A percentile compares a stretch with the other conserved stretches of the same genome.
Conservation (phyloP, 176 grass and related monocot species). For the Lolium multiflorum region DNA sequence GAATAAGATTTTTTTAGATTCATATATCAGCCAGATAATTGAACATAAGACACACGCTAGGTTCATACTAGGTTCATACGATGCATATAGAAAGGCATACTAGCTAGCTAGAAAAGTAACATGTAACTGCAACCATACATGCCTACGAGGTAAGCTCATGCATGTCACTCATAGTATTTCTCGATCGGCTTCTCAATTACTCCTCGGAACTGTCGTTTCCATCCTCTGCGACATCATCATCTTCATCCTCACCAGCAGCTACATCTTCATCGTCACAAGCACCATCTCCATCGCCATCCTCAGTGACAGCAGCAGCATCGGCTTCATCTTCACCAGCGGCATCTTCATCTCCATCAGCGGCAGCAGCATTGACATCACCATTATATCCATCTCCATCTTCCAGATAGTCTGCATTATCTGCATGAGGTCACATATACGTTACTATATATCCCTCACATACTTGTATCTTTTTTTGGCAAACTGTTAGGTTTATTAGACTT, state of each 20-base stretch:
- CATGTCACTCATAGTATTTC: not conserved
- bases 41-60: not conserved
- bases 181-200: not conserved
- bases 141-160: not conserved
- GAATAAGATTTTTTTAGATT: not conserved
- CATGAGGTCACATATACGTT: not conserved
- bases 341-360: constrained; percentile 7
- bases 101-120: not conserved
- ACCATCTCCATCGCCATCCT: not conserved
- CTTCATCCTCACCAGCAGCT: not conserved
- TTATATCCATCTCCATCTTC: constrained; percentile 21
- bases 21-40: not conserved
- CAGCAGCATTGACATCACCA: constrained; percentile 16
- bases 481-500: not conserved
- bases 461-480: not conserved
- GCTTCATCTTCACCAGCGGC: not conserved
- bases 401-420: constrained; percentile 3
- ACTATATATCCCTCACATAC: not conserved
- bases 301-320: not conserved
- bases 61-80: not conserved
- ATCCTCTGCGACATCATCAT: not conserved
- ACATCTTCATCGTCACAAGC: not conserved
- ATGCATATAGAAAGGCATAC: constrained; percentile 2
- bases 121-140: not conserved
- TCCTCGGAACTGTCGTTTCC: not conserved